Conservation (phyloP, 768 basidiomycete species). For the Lactarius sanguifluus region DNA sequence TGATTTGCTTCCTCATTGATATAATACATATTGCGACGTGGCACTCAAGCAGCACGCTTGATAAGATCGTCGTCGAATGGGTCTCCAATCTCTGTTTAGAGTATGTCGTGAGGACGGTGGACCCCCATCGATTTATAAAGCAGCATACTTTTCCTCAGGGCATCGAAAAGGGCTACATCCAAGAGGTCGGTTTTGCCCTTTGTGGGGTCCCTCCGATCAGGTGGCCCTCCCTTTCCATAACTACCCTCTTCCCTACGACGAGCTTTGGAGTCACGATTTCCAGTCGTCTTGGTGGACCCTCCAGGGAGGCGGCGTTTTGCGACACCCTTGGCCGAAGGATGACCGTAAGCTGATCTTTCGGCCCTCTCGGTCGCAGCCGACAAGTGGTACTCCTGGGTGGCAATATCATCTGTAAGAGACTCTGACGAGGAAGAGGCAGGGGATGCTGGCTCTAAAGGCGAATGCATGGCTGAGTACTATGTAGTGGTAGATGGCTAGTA, state of each 20-base stretch:
- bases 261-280: slow-evolving; percentile 28
- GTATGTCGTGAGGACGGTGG: background rate
- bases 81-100: slow-evolving; percentile 34
- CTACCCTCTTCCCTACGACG: slow-evolving; percentile 27
- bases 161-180: slow-evolving; percentile 23
- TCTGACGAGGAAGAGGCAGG: slow-evolving; percentile 32
- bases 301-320: slow-evolving; percentile 28
- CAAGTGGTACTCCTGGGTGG: slow-evolving; percentile 13
- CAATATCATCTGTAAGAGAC: slow-evolving; percentile 24
- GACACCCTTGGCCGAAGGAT: slow-evolving; percentile 16
- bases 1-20: background rate
- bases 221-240: slow-evolving; percentile 21
- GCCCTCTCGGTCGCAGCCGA: slow-evolving; percentile 3
- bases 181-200: slow-evolving; percentile 27
- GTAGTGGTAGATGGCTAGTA: background rate
- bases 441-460: slow-evolving; percentile 30
- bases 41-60: slow-evolving; percentile 29
- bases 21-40: background rate
- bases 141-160: slow-evolving; percentile 23
- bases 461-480: slow-evolving; percentile 27
- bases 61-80: slow-evolving; percentile 35
- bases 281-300: slow-evolving; percentile 24
- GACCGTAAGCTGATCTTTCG: slow-evolving; percentile 15
- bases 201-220: slow-evolving; percentile 19
- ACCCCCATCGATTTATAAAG: background rate